Evolutionary conservation across 371 early-diverging fungal genomes (phyloP).

Genomic region (Apophysomyces trapeziformis): DNA sequence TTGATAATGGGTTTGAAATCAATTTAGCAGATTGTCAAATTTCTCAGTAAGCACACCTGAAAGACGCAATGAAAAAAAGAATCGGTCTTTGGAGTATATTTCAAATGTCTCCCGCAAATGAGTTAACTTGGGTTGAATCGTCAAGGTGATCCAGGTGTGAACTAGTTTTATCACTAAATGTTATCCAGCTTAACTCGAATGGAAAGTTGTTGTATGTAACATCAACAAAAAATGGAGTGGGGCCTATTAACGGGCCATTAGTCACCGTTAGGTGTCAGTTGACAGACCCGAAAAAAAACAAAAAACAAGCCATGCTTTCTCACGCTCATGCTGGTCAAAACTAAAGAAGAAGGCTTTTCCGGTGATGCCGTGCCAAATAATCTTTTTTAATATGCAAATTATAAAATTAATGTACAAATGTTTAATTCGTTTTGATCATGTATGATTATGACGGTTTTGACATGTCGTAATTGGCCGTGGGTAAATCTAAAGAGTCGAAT

Average conservation of each 20-base stretch:
- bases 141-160: no score
- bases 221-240: no score
- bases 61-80: no score
- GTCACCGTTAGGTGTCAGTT: conserved; percentile 1
- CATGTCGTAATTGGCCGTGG: conserved; percentile 5
- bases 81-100: no score
- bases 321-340: not conserved
- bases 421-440: not conserved
- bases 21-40: not conserved
- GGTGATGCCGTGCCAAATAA: not conserved
- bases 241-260: not conserved
- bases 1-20: not conserved
- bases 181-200: no score
- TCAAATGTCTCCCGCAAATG: no score
- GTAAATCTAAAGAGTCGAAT: conserved; percentile 9
- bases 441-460: not conserved
- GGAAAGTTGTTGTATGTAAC: no score
- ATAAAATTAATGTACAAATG: not conserved
- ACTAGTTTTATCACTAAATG: no score
- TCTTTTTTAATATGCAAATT: not conserved
- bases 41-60: no score
- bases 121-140: no score
- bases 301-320: not conserved
- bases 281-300: not conserved
- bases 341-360: not conserved